Evolutionary conservation across 108 stramenopile genomes (phyloP), one percentile per base, ranked within the genome.

Genomic region (Cyclotella sp.): DNA sequence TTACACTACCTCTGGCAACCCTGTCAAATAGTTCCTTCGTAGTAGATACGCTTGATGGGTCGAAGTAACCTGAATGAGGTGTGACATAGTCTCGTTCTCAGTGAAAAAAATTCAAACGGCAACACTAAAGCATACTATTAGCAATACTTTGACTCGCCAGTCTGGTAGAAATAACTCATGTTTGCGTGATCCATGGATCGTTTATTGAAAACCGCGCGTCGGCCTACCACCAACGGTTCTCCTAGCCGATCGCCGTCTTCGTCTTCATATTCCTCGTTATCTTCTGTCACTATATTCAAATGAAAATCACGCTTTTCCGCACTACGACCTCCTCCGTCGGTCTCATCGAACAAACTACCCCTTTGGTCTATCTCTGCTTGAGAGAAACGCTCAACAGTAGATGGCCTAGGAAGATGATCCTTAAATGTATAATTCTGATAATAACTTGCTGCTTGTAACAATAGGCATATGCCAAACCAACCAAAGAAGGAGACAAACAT

Each of bases 1-100:
- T 3, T 21, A 43, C 63, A 64, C 49, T 74, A 24, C 63, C 61
- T 26, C 61, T 24, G 40, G 16, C 63, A 8, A 28, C 12, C 18
- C 40, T 22, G 18, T n/a, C 63, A 18, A 11, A 26, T 27, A 65
- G 24, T 45, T 64, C 63, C 6, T 64, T 21, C 12, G 18, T 14
- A 45, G 63, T 64, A 45, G 29, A 15, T 18, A 63, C 12, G 29
- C 34, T 72, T 0, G 24, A 15, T 21, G 65, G 53, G 57, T 68
- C 66, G 47, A 75, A 75, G 30, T 75, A 75, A 9, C 54, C 73
- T 74, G 60, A 14, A 39, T 58, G 7, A 3, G 16, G 13, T 9
- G 47, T 6, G 9, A 26, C 22, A 70, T 18, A 16, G 47, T n/a
- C 47, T 9, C 18, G 3, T 49, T 49, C 6, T 9, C 9, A 49